phyloP scores from a whole-genome alignment of 495 filamentous ascomycete genomes.

The Staphylotrichum longicolle region DNA sequence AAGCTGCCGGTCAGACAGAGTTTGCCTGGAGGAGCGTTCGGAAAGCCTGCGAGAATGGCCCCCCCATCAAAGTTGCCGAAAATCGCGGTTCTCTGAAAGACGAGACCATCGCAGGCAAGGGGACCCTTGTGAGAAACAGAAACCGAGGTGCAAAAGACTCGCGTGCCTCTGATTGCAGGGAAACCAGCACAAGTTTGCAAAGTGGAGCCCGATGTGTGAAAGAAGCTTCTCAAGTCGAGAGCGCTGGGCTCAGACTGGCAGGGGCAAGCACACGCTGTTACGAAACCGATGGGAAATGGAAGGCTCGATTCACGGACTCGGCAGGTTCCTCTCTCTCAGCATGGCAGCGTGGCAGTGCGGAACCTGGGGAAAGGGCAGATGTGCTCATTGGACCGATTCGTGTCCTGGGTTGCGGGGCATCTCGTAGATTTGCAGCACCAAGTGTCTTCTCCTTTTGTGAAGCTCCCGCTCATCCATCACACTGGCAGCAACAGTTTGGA shows the following conservation, averaged over 20 bases:
- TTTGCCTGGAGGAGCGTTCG: not conserved
- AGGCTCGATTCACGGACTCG: not conserved
- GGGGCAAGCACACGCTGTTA: too few relatives aligned
- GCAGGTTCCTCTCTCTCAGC: not conserved
- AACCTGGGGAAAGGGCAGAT: constrained; percentile 9
- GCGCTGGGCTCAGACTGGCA: too few relatives aligned
- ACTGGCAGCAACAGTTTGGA: too few relatives aligned
- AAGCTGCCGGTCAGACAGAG: too few relatives aligned
- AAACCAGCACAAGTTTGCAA: not conserved
- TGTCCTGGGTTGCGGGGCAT: too few relatives aligned
- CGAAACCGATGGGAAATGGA: not conserved
- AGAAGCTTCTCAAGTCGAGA: too few relatives aligned
- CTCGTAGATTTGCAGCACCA: too few relatives aligned
- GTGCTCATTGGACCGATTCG: constrained; percentile 1
- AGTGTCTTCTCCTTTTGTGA: too few relatives aligned
- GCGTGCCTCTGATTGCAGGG: too few relatives aligned
- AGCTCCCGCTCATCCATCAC: too few relatives aligned
- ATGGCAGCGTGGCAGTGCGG: not conserved
- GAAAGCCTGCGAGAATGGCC: not conserved
- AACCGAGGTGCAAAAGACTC: too few relatives aligned
- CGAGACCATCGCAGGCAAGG: not conserved
- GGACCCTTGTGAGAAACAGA: constrained; percentile 5
- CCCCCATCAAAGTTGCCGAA: not conserved
- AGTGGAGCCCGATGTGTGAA: not conserved
- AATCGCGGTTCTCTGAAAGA: not conserved